These are phyloP conservation scores for Hanseniaspora occidentalis DNA, from an alignment of 805 yeast genomes.

Conservation along the genomic window DNA sequence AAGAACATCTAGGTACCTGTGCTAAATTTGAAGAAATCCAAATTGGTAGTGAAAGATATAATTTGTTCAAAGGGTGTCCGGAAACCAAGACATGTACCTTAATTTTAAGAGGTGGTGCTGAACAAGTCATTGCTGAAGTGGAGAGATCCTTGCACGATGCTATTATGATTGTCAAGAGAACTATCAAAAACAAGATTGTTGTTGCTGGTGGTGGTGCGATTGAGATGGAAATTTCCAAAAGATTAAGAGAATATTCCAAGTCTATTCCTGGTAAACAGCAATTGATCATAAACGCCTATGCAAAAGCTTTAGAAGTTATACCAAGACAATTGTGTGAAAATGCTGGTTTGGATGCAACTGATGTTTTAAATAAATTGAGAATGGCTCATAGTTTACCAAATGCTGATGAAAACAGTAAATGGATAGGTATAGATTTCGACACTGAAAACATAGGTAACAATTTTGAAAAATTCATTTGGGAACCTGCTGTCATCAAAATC, in stretches of 20 bases:
- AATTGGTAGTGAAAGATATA: constrained; percentile 92
- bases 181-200: constrained; percentile 70
- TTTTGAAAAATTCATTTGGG: constrained; percentile 87
- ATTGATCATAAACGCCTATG: constrained; percentile 81
- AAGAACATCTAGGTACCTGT: constrained; percentile 70
- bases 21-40: constrained; percentile 81
- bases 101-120: constrained; percentile 93
- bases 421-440: constrained; percentile 90
- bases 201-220: constrained; percentile 99
- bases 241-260: constrained; percentile 75
- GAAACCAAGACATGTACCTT: constrained; percentile 88
- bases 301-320: constrained; percentile 86
- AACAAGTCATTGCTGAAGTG: constrained; percentile 94
- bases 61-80: constrained; percentile 86
- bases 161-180: constrained; percentile 94
- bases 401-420: constrained; percentile 55
- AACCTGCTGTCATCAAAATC: constrained; percentile 85
- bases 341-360: constrained; percentile 99
- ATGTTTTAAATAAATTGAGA: constrained; percentile 77
- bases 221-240: constrained; percentile 91
- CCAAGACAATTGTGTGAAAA: constrained; percentile 97
- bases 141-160: constrained; percentile 97
- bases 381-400: constrained; percentile 60
- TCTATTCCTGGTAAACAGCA: constrained; percentile 94
- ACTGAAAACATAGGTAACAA: constrained; percentile 75